phyloP scores from a whole-genome alignment of 1,284 basidiomycete species.

The Trichosporon faecale region DNA sequence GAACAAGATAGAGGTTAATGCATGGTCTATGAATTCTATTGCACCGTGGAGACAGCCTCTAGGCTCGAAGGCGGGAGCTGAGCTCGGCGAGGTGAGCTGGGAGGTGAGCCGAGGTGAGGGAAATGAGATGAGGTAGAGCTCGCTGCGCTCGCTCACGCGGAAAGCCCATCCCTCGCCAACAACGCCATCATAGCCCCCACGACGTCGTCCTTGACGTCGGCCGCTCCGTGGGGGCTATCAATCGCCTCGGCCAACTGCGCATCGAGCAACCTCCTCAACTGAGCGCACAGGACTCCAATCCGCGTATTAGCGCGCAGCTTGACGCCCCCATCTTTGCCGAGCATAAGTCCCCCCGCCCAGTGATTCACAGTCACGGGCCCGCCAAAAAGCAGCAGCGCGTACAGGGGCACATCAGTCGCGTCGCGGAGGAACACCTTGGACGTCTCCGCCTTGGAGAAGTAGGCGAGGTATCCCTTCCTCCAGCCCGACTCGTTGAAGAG shows the following conservation, averaged over 20 bases:
- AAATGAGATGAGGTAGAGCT: too few species aligned
- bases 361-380: slow-evolving; percentile 76
- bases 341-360: slow-evolving; percentile 67
- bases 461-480: slow-evolving; percentile 74
- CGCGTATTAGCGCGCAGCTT: slow-evolving; percentile 77
- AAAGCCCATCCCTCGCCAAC: slow-evolving; percentile 54
- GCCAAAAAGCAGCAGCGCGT: slow-evolving; percentile 78
- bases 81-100: too few species aligned
- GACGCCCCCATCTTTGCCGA: slow-evolving; percentile 60
- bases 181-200: slow-evolving; percentile 68
- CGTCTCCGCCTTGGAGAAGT: slow-evolving; percentile 80
- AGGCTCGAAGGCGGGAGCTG: too few species aligned
- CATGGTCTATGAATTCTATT: background rate
- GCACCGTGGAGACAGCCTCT: background rate
- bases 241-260: slow-evolving; percentile 61
- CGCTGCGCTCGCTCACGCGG: slow-evolving; percentile 12
- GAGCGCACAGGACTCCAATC: slow-evolving; percentile 85
- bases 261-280: slow-evolving; percentile 73
- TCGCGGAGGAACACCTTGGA: slow-evolving; percentile 82
- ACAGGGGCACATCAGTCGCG: slow-evolving; percentile 83
- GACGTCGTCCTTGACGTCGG: slow-evolving; percentile 61
- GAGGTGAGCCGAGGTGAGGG: too few species aligned
- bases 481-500: slow-evolving; percentile 71
- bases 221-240: slow-evolving; percentile 49
- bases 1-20: background rate